These are phyloP conservation scores for Pisolithus marmoratus DNA, from an alignment of 768 basidiomycete species.

Conservation along the genomic window DNA sequence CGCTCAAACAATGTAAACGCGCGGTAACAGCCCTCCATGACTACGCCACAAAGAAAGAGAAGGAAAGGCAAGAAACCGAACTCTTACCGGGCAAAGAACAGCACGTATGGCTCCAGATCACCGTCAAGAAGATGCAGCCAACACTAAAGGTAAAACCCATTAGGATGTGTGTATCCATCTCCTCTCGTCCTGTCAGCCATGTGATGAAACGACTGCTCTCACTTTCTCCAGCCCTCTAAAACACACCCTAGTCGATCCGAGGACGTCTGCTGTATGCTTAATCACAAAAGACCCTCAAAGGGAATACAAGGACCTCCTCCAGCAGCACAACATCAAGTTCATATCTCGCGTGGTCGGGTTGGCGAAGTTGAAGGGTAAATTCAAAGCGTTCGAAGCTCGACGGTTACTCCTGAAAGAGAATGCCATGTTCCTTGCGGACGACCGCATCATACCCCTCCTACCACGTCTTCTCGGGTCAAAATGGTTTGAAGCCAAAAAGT, in stretches of 20 bases:
- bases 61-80: constrained; percentile 65
- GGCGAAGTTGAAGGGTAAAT: constrained; percentile 91
- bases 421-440: constrained; percentile 90
- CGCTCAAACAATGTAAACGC: constrained; percentile 62
- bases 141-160: constrained; percentile 74
- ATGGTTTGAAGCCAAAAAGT: constrained; percentile 97
- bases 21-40: constrained; percentile 76
- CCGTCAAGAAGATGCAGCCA: constrained; percentile 77
- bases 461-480: constrained; percentile 83
- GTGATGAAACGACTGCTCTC: constrained; percentile 2
- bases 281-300: constrained; percentile 96
- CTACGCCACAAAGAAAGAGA: constrained; percentile 60
- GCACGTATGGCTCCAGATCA: constrained; percentile 82
- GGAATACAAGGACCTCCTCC: constrained; percentile 91
- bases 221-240: constrained; percentile 50
- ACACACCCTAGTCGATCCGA: constrained; percentile 80
- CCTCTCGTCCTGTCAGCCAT: not conserved
- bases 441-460: constrained; percentile 79
- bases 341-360: constrained; percentile 89
- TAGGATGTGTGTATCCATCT: constrained; percentile 61
- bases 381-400: constrained; percentile 77
- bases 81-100: constrained; percentile 77
- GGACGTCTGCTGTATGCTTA: constrained; percentile 75
- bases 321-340: constrained; percentile 74
- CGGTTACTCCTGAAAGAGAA: constrained; percentile 82